These are phyloP conservation scores for Hansfordia pulvinata DNA, from an alignment of 2,329 filamentous ascomycete genomes.

Conservation along the genomic window DNA sequence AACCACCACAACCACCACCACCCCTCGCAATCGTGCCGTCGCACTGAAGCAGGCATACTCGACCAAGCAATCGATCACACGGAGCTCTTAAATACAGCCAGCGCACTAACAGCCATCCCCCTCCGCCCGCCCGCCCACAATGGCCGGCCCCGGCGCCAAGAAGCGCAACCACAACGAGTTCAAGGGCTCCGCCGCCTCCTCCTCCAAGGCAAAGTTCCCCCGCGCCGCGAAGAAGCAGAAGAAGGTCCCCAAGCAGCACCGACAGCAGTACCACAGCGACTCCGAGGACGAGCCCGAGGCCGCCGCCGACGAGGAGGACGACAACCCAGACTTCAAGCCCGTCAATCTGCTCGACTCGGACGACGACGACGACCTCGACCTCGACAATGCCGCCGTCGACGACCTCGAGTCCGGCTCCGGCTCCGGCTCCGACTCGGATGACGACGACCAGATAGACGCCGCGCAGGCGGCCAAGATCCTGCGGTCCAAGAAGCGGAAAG, in stretches of 20 bases:
- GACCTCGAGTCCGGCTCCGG: constrained; percentile 20
- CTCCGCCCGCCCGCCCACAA: too few relatives aligned
- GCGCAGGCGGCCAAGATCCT: constrained; percentile 14
- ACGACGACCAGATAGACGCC: constrained; percentile 19
- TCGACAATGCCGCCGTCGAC: constrained; percentile 37
- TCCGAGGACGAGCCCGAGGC: constrained; percentile 25
- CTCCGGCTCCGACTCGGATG: constrained; percentile 19
- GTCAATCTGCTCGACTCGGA: constrained; percentile 43
- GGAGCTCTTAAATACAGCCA: too few relatives aligned
- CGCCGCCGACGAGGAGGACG: constrained; percentile 19
- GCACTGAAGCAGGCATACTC: too few relatives aligned
- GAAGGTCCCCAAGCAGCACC: constrained; percentile 30
- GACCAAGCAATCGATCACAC: too few relatives aligned
- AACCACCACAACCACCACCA: too few relatives aligned
- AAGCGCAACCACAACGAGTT: constrained; percentile 15
- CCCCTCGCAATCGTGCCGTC: too few relatives aligned
- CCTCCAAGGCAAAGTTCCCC: constrained; percentile 15
- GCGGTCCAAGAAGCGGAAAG: constrained; percentile 15
- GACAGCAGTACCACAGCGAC: constrained; percentile 37
- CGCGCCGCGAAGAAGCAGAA: constrained; percentile 37
- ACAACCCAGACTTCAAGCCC: constrained; percentile 29
- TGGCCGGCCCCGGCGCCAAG: constrained; percentile 12
- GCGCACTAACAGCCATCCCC: too few relatives aligned
- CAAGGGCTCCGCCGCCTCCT: too few relatives aligned
- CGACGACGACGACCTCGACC: constrained; percentile 38